Conservation (phyloP, 257 asterid species). For the Hygrophila difformis region DNA sequence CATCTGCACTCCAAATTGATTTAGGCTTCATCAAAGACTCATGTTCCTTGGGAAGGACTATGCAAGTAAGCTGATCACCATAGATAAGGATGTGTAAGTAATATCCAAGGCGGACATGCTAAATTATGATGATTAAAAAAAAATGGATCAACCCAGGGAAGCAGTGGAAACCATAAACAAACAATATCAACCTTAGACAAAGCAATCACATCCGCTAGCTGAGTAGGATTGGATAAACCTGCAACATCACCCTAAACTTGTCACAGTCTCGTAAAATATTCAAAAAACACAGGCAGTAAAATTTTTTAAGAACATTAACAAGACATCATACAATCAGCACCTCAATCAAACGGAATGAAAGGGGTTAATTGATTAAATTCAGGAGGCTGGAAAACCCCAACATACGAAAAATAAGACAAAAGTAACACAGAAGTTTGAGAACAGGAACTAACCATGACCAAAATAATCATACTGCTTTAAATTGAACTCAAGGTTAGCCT, state of each 20-base stretch:
- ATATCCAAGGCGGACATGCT: conserved; percentile 12
- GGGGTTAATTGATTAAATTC: no score
- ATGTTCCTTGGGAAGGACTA: conserved; percentile 68
- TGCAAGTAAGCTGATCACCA: conserved; percentile 76
- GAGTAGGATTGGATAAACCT: conserved; percentile 53
- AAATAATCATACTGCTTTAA: conserved; percentile 66
- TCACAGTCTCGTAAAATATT: conserved; percentile 12
- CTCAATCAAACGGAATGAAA: conserved; percentile 11
- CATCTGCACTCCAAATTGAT: conserved; percentile 88
- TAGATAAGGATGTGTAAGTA: conserved; percentile 17
- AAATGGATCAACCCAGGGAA: conserved; percentile 2
- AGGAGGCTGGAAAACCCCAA: conserved; percentile 9
- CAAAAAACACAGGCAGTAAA: conserved; percentile 9
- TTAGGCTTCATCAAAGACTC: conserved; percentile 45
- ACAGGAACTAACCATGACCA: conserved; percentile 69
- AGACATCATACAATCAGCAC: conserved; percentile 1
- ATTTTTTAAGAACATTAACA: conserved; percentile 10
- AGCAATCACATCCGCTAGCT: conserved; percentile 74
- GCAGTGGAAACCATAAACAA: background rate
- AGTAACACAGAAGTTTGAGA: conserved; percentile 9
- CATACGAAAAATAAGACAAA: background rate
- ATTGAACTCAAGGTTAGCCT: conserved; percentile 52
- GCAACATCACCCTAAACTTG: conserved; percentile 28
- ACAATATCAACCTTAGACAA: conserved; percentile 55
- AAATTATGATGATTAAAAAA: no score